Base-by-base conservation (phyloP, 2,329 filamentous ascomycete species). In the Aspergillus versicolor region DNA sequence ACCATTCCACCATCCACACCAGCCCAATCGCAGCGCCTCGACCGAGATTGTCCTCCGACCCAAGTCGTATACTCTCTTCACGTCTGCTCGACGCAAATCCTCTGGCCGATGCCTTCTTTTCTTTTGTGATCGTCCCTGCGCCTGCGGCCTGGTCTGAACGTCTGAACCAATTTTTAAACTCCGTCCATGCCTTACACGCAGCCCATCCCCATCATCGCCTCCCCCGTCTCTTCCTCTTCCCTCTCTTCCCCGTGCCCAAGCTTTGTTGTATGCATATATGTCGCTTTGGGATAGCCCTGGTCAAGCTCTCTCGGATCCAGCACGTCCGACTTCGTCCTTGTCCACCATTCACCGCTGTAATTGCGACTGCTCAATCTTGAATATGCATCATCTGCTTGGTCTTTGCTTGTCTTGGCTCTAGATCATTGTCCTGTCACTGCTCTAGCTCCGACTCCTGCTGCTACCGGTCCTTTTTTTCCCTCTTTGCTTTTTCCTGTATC, bases 301-400 rank as follows among this genome's bases (percentile, higher is more conserved):
- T 43, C 54, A 30, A 57, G 47, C 54, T 38, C 47, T 57, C 52
- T 24, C 17, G 49, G 32, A 57, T 52, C 43, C 58, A 56, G 27
- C 27, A 30, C 27, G 27, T 11, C 27, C 9, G 27, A 30, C 27
- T 30, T 30, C 9, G 27, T 52, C 57, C 67, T 66, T 64, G 42
- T 59, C 34, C 17, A 32, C 54, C 24, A 44, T 44, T 21, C 21
- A 24, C 42, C 42, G 27, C 27, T 30, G 27, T 30, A 9, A 30
- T 30, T 59, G 52, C 41, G 15, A 56, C 67, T 72, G 64, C 66
- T 64, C 70, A 61, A 55, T 54, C 59, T 67, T 63, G 74, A 77
- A 74, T 72, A 81, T 82, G 79, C 78, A 81, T 79, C 78, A 81
- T 79, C 74, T 69, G 72, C 72, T 40, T 50, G 47, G 37, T 45